Evolutionary conservation across 352 stramenopile genomes (phyloP).

Genomic region (Aphanomyces stellatus): DNA sequence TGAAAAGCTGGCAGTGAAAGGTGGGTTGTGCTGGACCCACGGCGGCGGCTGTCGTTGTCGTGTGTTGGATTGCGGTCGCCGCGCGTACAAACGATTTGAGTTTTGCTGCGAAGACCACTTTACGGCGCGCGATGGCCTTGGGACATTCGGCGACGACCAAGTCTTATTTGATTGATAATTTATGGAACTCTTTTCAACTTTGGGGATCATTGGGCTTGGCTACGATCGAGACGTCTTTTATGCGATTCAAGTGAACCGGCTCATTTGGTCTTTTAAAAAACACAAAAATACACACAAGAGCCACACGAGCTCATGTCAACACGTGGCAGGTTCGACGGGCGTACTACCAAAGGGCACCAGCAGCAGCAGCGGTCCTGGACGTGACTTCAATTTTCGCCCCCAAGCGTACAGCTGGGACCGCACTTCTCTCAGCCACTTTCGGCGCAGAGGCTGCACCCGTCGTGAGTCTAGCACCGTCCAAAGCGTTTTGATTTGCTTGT

Average conservation of each 20-base stretch:
- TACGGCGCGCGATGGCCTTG: neutral
- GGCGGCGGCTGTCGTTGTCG: conserved; percentile 6
- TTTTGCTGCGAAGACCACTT: conserved; percentile 5
- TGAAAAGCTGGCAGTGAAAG: conserved; percentile 9
- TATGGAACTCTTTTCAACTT: no score
- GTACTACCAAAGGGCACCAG: no score
- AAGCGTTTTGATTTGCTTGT: conserved; percentile 15
- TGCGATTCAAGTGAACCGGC: neutral
- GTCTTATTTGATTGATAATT: no score
- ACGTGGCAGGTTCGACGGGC: no score
- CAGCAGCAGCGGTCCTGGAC: neutral
- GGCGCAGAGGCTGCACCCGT: neutral
- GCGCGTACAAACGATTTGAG: conserved; percentile 9
- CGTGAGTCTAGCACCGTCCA: conserved; percentile 11
- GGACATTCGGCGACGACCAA: no score
- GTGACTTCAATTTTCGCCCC: neutral
- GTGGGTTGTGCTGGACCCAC: conserved; percentile 19
- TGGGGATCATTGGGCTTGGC: no score
- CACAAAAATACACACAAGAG: neutral
- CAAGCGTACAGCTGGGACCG: conserved; percentile 6
- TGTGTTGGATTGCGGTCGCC: neutral
- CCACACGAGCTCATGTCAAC: neutral
- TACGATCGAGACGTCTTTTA: no score
- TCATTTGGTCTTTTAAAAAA: neutral
- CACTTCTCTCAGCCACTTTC: neutral